phyloP scores from a whole-genome alignment of 495 filamentous ascomycete species.

The Lasiosphaeria ovina region DNA sequence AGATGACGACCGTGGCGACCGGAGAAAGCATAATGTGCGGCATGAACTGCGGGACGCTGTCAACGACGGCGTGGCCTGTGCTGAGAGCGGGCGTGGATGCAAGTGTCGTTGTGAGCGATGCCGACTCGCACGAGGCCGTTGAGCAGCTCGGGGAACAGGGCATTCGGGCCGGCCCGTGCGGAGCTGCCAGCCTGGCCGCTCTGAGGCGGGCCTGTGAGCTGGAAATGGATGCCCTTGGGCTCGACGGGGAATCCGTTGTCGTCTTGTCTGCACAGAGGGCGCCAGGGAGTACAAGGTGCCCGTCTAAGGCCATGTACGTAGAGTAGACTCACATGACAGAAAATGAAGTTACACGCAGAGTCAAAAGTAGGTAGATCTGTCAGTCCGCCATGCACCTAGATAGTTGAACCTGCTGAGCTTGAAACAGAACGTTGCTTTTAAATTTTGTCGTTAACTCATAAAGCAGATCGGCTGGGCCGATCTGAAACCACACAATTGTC shows the following conservation, averaged over 20 bases:
- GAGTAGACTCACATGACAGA: too few relatives aligned
- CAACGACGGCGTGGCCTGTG: constrained; percentile 58
- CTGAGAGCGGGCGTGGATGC: constrained; percentile 57
- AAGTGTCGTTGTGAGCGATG: constrained; percentile 54
- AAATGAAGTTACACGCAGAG: too few relatives aligned
- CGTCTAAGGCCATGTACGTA: too few relatives aligned
- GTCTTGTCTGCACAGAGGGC: constrained; percentile 43
- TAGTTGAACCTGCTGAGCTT: too few relatives aligned
- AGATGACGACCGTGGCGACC: constrained; percentile 45
- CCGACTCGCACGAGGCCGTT: constrained; percentile 53
- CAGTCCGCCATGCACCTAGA: too few relatives aligned
- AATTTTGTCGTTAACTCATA: too few relatives aligned
- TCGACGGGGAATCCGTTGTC: constrained; percentile 50
- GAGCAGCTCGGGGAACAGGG: constrained; percentile 44
- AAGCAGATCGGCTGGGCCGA: too few relatives aligned
- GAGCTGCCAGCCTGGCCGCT: constrained; percentile 59
- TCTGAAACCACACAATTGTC: too few relatives aligned
- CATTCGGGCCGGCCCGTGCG: constrained; percentile 62
- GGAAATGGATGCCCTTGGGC: constrained; percentile 27
- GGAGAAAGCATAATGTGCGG: constrained; percentile 63
- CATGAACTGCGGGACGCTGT: constrained; percentile 67
- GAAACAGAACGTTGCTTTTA: too few relatives aligned
- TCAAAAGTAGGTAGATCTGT: too few relatives aligned
- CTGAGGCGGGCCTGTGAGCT: constrained; percentile 42
- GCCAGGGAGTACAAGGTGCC: constrained; percentile 25